phyloP scores from a whole-genome alignment of 208 protist species.

The Trypanosoma conorhini region DNA sequence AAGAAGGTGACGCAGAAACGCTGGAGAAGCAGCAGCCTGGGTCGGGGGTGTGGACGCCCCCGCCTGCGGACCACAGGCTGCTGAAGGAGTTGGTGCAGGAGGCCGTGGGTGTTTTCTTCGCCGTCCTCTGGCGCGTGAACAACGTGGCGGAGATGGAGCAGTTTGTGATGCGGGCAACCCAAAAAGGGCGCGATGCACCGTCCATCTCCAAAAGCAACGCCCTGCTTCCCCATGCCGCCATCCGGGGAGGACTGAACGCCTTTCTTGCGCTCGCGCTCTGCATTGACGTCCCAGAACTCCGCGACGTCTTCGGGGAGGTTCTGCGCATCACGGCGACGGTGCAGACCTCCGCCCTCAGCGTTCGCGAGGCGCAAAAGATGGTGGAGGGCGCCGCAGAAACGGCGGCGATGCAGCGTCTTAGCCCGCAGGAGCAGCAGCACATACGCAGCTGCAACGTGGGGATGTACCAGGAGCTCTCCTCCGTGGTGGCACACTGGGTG shows the following conservation, averaged over 20 bases:
- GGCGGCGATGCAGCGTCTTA: slow-evolving; percentile 45
- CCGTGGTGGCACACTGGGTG: slow-evolving; percentile 67
- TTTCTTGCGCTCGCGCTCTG: slow-evolving; percentile 64
- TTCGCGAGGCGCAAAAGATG: slow-evolving; percentile 15
- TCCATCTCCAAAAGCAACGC: slow-evolving; percentile 31
- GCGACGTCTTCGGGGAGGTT: slow-evolving; percentile 50
- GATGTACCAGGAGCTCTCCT: slow-evolving; percentile 87
- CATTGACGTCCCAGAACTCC: slow-evolving; percentile 31
- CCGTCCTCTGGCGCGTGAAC: slow-evolving; percentile 75
- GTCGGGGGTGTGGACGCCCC: slow-evolving; percentile 32
- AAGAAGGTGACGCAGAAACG: neutral
- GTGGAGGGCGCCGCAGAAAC: slow-evolving; percentile 28
- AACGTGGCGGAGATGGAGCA: slow-evolving; percentile 61
- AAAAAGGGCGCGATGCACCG: slow-evolving; percentile 34
- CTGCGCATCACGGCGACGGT: slow-evolving; percentile 49
- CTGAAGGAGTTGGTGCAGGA: slow-evolving; percentile 56
- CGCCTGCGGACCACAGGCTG: slow-evolving; percentile 30
- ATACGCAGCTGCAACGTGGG: slow-evolving; percentile 73
- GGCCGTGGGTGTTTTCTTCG: slow-evolving; percentile 54
- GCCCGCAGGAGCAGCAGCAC: slow-evolving; percentile 84
- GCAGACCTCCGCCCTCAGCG: slow-evolving; percentile 36
- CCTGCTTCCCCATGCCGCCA: slow-evolving; percentile 70
- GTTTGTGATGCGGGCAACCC: slow-evolving; percentile 34
- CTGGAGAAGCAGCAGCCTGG: slow-evolving; percentile 1
- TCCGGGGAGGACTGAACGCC: slow-evolving; percentile 81